A percentile compares a stretch with the other conserved stretches of the same genome.
phyloP scores from a whole-genome alignment of 208 protist species.

The Trypanosoma lewisi region DNA sequence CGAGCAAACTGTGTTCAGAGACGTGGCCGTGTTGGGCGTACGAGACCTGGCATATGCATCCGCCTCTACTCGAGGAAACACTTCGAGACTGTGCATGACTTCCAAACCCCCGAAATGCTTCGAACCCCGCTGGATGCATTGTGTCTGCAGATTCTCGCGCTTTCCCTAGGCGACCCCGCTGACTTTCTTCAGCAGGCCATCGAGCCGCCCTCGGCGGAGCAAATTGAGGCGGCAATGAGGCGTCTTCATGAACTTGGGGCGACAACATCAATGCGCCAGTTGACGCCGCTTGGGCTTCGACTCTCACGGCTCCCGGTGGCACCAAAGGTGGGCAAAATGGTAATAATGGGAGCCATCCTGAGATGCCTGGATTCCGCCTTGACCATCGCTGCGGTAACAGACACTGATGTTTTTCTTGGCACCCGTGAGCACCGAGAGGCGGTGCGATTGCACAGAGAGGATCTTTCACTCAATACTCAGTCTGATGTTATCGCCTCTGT shows the following conservation, averaged over 20 bases:
- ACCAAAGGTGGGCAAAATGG: conserved; percentile 85
- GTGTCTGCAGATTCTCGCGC: conserved; percentile 80
- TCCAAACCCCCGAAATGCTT: conserved; percentile 94
- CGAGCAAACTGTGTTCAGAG: conserved; percentile 92
- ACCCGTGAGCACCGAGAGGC: conserved; percentile 46
- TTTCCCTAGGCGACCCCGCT: conserved; percentile 64
- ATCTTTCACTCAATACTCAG: conserved; percentile 64
- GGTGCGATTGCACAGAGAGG: conserved; percentile 68
- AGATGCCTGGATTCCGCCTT: conserved; percentile 92
- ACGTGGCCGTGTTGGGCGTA: conserved; percentile 92
- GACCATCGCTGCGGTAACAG: conserved; percentile 85
- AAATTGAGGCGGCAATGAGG: conserved; percentile 59
- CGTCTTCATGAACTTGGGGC: conserved; percentile 80
- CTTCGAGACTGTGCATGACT: conserved; percentile 77
- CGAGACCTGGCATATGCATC: conserved; percentile 91
- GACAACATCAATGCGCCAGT: conserved; percentile 60
- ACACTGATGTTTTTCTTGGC: conserved; percentile 64
- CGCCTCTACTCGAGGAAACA: conserved; percentile 89
- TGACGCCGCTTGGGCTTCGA: conserved; percentile 86
- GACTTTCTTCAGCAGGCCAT: conserved; percentile 71
- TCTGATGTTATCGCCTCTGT: conserved; percentile 84
- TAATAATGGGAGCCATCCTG: conserved; percentile 90
- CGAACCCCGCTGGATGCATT: conserved; percentile 92
- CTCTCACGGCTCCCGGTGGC: conserved; percentile 80
- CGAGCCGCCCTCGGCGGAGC: conserved; percentile 58